Conservation (phyloP, 371 early-diverging fungal species). For the Enteropsectra breve region DNA sequence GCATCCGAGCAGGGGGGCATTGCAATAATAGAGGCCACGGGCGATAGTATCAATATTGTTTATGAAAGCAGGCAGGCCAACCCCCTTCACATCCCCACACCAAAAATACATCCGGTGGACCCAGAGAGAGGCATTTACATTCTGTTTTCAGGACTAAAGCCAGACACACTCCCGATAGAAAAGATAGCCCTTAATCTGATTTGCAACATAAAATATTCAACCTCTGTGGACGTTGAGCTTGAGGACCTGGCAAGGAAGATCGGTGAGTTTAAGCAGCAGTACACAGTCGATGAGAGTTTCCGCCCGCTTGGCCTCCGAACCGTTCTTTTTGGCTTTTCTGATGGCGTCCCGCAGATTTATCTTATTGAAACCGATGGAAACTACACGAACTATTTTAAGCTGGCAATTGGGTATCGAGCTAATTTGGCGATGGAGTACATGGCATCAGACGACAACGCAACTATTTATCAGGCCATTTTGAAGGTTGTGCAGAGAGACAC, state of each 20-base stretch:
- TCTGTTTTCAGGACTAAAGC: conserved; percentile 63
- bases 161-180: conserved; percentile 56
- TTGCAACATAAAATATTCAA: conserved; percentile 46
- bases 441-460: conserved; percentile 16
- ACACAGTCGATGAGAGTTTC: conserved; percentile 92
- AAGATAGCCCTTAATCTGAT: conserved; percentile 38
- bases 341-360: conserved; percentile 76
- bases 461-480: conserved; percentile 28
- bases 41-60: conserved; percentile 45
- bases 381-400: conserved; percentile 85
- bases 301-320: conserved; percentile 97
- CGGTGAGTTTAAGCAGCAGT: conserved; percentile 66
- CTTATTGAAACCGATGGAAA: conserved; percentile 98
- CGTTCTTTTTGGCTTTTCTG: conserved; percentile 76
- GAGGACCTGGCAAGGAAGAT: conserved; percentile 71
- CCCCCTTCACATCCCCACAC: conserved; percentile 86
- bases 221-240: conserved; percentile 74
- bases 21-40: conserved; percentile 47
- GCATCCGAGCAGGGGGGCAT: conserved; percentile 86
- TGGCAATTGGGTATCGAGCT: conserved; percentile 56
- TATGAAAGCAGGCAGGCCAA: conserved; percentile 84
- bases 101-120: conserved; percentile 85
- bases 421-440: conserved; percentile 27
- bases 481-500: conserved; percentile 44
- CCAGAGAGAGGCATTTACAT: conserved; percentile 92